Evolutionary conservation across 163 green algal genomes (phyloP).

Genomic region (Dunaliella salina): DNA sequence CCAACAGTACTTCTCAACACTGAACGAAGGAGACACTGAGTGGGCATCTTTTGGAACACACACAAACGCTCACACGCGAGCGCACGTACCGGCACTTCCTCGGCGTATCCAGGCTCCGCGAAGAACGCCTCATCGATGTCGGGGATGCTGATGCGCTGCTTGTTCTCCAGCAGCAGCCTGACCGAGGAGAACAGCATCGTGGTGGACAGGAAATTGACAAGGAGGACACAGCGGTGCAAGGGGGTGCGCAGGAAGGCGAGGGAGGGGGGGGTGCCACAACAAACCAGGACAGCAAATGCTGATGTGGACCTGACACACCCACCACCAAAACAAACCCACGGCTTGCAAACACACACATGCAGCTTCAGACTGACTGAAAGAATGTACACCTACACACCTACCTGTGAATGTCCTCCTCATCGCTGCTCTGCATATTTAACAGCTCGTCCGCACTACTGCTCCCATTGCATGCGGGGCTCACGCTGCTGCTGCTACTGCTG

Average conservation of each 20-base stretch:
- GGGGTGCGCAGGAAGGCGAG: not conserved
- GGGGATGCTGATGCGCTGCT: conserved; percentile 37
- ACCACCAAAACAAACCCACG: not conserved
- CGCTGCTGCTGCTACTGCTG: too few relatives aligned
- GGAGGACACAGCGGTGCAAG: not conserved
- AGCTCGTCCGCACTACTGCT: too few relatives aligned
- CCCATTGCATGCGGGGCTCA: too few relatives aligned
- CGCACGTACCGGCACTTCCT: conserved; percentile 2
- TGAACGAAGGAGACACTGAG: too few relatives aligned
- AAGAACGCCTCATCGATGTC: conserved; percentile 40
- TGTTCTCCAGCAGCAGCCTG: conserved; percentile 50
- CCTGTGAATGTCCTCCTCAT: not conserved
- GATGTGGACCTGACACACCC: not conserved
- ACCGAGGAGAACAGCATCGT: not conserved
- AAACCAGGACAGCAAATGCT: not conserved
- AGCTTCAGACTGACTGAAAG: too few relatives aligned
- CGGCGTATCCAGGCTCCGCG: conserved; percentile 7
- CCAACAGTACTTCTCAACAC: too few relatives aligned
- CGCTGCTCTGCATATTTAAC: too few relatives aligned
- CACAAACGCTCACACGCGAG: too few relatives aligned
- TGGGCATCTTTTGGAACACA: too few relatives aligned
- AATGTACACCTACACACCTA: too few relatives aligned
- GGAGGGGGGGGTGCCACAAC: too few relatives aligned
- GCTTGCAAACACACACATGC: not conserved
- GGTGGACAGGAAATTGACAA: not conserved